Base-by-base conservation (phyloP, 129 eudicot species). In the Escallonia rubra region DNA sequence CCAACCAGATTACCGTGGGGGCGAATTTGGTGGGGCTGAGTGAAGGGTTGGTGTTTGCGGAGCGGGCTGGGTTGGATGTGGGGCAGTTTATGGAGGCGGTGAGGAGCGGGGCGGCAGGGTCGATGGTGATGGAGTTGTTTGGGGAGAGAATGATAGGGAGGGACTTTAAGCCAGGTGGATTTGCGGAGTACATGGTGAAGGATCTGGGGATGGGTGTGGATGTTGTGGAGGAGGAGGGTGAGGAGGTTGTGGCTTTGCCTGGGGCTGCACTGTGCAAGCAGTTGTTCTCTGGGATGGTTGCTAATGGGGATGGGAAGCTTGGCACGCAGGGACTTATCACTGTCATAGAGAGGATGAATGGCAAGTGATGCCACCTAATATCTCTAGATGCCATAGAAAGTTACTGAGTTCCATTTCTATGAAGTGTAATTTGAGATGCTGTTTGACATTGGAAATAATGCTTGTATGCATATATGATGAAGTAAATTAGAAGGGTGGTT, bases 121-220 rank as follows among this genome's bases (percentile, higher is more conserved):
- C 97, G 0, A 70, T 74, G 80, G 94, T 68, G 75, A 91, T 91
- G 98, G 91, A 88, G 63, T 46, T 91, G 58, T 91, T 88, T 75
- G 97, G 97, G 64, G 75, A 81, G 61, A 85, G 97, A 82, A 91
- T 91, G 87, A 73, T 88, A 7, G 80, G 54, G 34, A 85, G 96
- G 81, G 97, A 91, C 67, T 91, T 91, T 59, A 76, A 79, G 85
- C 83, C 96, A 1, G 96, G 97, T 38, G 97, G 90, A 76, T 91
- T 88, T 73, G 85, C 91, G 3, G 96, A 91, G 82, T 91, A 91
- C 63, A 91, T 91, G 89, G 96, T 91, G 62, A 91, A 88, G 72
- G 97, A 91, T 72, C 69, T 88, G 86, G 96, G 97, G 55, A 83
- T 91, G 97, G 93, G 87, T 10, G 85, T 87, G 61, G 83, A 90